A percentile compares a stretch with the other conserved stretches of the same genome.
phyloP scores from a whole-genome alignment of 352 stramenopile genomes.

The Albugo laibachii region DNA sequence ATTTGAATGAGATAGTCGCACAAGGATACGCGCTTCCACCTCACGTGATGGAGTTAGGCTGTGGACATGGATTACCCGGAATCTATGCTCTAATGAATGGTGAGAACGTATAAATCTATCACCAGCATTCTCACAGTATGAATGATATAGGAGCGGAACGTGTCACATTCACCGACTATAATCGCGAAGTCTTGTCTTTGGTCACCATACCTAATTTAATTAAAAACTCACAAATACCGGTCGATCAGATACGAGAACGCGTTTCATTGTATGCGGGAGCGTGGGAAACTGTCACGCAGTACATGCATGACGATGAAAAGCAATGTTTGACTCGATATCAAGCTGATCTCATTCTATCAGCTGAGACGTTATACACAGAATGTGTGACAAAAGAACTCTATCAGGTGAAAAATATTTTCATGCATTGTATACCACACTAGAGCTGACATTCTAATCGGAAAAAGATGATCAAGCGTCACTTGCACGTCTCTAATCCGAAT shows the following conservation, averaged over 20 bases:
- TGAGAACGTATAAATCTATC: conserved; percentile 4
- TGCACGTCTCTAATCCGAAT: conserved; percentile 14
- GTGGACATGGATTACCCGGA: conserved; percentile 52
- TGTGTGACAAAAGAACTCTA: conserved; percentile 43
- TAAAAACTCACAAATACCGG: conserved; percentile 11
- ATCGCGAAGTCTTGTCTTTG: conserved; percentile 74
- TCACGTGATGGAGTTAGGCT: conserved; percentile 52
- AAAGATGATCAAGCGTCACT: conserved; percentile 59
- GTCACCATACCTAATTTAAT: conserved; percentile 61
- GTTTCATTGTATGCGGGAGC: conserved; percentile 57
- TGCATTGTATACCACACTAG: not conserved
- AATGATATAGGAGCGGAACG: conserved; percentile 20
- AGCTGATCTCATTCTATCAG: conserved; percentile 62
- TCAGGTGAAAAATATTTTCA: conserved; percentile 16
- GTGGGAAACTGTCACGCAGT: conserved; percentile 36
- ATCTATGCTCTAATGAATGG: conserved; percentile 53
- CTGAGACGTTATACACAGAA: conserved; percentile 76
- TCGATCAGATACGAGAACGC: too few relatives aligned
- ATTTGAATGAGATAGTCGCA: conserved; percentile 16
- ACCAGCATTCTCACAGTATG: not conserved
- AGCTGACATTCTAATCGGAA: not conserved
- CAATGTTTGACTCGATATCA: conserved; percentile 16
- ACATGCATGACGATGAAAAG: conserved; percentile 22
- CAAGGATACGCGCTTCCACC: conserved; percentile 8
- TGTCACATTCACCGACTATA: conserved; percentile 75